Base-by-base conservation (phyloP, 495 filamentous ascomycete species). In the Daldinia bambusicola region DNA sequence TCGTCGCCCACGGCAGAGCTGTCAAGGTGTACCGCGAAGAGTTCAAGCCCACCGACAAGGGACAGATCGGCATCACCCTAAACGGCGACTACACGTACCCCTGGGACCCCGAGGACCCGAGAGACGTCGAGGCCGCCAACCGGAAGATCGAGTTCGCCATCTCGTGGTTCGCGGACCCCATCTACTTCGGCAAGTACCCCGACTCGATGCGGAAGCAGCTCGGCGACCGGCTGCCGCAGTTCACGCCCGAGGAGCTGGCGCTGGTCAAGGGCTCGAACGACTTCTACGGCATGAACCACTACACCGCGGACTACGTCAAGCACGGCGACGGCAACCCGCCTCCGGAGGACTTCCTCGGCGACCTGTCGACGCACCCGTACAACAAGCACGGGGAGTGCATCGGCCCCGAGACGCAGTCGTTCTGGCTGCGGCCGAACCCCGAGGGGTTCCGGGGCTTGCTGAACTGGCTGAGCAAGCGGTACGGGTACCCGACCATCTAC, bases 271-370 rank as follows among this genome's bases (percentile, higher is more conserved):
- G 90, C 43, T 91, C 88, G 77, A 93, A 92, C 76, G 90, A 93
- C 80, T 93, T 93, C 78, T 92, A 93, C 79, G 90, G 91, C 69
- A 92, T 93, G 90, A 93, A 93, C 83, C 90, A 92, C 82, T 93
- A 93, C 84, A 92, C 91, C 61, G 89, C 90, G 73, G 91, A 92
- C 84, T 94, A 90, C 82, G 89, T 93, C 81, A 89, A 88, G 76
- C 89, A 92, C 80, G 88, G 89, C 78, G 82, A 82, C 10, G 80
- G 83, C 41, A 76, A 82, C 34, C 77, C 91, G 3, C 84, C 88
- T 0, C 76, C 78, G 30, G 84, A 91, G 55, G 91, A 94, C 79
- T 88, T 89, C 80, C 82, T 86, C 3, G 91, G 91, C 50, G 90
- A 93, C 78, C 80, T 93, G 41, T 87, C 92, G 74, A 85, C 88